Base-by-base conservation (phyloP, 140 eudicot genomes). In the Cichorium intybus region DNA sequence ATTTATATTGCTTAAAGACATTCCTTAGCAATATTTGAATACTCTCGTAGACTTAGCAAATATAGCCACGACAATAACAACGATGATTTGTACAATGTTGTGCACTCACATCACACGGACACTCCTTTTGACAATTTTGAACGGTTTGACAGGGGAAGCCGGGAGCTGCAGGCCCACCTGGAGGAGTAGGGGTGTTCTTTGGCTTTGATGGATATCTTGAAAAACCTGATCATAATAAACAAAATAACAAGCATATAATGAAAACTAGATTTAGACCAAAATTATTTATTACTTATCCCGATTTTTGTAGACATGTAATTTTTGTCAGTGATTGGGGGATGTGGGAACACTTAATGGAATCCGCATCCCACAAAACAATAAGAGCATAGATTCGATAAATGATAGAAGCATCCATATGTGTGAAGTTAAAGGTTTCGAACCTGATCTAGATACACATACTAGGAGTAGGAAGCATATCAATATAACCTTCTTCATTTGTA, bases 131-230 rank as follows among this genome's bases (percentile, higher is more conserved):
- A 56, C 62, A 56, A 14, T 27, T 11, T 14, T 2, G 23, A 12
- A 7, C 14, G 41, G 21, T 27, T 6, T 14, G 7, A 14, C 41
- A 56, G 0, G 24, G 41, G 41, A 27, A 56, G 9, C 62, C 62
- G 1, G 39, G 62, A 27, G 41, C 21, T 4, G 41, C n/a, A 27
- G 62, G 24, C 20, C 62, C 62, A 27, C 23, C 14, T 28, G 62
- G 41, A n/a, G 23, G 41, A 28, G 0, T 7, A 15, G 41, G 62
- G 43, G 10, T 0, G 39, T 12, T 23, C 14, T 56, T 56, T n/a
- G 62, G 62, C 24, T 56, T 56, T 14, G 27, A 22, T 56, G 41
- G 62, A 16, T 27, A 15, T 56, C 62, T 15, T 27, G 62, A n/a
- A 56, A 56, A 29, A 15, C 62, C 62, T 56, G 4, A 28, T 22